phyloP scores from a whole-genome alignment of 768 basidiomycete genomes.

The Fistulinella prunicolor region DNA sequence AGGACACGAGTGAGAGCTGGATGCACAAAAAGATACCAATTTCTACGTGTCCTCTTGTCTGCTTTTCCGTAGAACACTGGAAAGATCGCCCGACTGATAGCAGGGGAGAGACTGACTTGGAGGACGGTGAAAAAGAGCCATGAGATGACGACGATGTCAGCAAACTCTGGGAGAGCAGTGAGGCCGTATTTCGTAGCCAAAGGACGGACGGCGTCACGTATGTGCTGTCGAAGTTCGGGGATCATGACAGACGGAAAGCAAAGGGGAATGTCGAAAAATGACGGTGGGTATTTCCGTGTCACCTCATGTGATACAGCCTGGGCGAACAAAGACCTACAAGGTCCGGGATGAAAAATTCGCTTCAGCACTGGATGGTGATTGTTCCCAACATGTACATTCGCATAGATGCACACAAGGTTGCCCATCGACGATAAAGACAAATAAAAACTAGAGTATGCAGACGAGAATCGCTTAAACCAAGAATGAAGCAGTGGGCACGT shows the following conservation, averaged over 20 bases:
- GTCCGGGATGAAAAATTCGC: neutral
- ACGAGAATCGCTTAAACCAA: conserved; percentile 21
- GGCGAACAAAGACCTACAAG: conserved; percentile 12
- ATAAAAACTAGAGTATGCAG: conserved; percentile 31
- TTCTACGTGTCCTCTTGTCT: conserved; percentile 47
- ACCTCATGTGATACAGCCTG: conserved; percentile 15
- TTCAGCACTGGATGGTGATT: neutral
- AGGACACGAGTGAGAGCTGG: neutral
- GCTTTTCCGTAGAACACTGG: conserved; percentile 50
- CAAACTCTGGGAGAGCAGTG: conserved; percentile 51
- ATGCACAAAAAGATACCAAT: conserved; percentile 44
- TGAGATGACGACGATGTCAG: conserved; percentile 52
- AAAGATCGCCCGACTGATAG: conserved; percentile 45
- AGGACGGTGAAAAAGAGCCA: conserved; percentile 56
- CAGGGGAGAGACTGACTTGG: conserved; percentile 58
- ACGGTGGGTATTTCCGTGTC: neutral
- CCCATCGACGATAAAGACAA: conserved; percentile 32
- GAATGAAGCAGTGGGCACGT: conserved; percentile 1
- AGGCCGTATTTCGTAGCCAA: conserved; percentile 42
- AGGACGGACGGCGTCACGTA: conserved; percentile 31
- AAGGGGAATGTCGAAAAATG: neutral
- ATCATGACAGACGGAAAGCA: conserved; percentile 20
- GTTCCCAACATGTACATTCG: conserved; percentile 31
- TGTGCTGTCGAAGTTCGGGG: conserved; percentile 25
- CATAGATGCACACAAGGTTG: conserved; percentile 24